These are phyloP conservation scores for Fusarium sp. DNA, from an alignment of 2,329 filamentous ascomycete genomes.

Conservation along the genomic window DNA sequence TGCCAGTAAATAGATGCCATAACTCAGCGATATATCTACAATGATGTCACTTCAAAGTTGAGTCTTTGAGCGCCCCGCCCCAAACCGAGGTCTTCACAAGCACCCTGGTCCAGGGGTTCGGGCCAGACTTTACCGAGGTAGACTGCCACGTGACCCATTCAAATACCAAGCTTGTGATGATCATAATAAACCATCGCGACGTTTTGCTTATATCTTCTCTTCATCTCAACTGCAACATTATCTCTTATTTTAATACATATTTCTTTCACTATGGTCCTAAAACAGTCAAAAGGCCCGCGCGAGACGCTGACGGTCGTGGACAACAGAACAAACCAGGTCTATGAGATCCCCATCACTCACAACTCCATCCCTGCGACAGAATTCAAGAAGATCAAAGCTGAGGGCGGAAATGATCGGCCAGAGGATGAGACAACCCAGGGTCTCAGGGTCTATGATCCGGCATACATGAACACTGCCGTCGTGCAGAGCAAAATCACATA, in stretches of 20 bases:
- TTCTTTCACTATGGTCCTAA: slow-evolving; percentile 1
- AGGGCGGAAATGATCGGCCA: slow-evolving; percentile 51
- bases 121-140: slow-evolving; percentile 13
- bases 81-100: background rate
- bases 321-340: slow-evolving; percentile 62
- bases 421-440: slow-evolving; percentile 63
- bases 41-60: background rate
- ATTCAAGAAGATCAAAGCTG: slow-evolving; percentile 63
- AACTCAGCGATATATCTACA: no score
- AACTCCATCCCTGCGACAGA: slow-evolving; percentile 64
- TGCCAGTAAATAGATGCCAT: no score
- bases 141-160: slow-evolving; percentile 5
- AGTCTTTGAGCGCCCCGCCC: no score
- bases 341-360: slow-evolving; percentile 63
- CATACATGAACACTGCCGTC: slow-evolving; percentile 66
- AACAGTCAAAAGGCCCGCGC: slow-evolving; percentile 23
- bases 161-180: slow-evolving; percentile 16
- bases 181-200: slow-evolving; percentile 2
- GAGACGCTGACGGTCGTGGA: slow-evolving; percentile 60
- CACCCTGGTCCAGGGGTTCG: background rate
- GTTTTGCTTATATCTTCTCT: background rate
- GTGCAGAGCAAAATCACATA: slow-evolving; percentile 64
- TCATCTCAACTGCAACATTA: background rate
- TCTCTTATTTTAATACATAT: background rate
- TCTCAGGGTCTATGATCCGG: slow-evolving; percentile 64